Conservation (phyloP, 148 eudicot genomes). For the Gaultheria prostrata region DNA sequence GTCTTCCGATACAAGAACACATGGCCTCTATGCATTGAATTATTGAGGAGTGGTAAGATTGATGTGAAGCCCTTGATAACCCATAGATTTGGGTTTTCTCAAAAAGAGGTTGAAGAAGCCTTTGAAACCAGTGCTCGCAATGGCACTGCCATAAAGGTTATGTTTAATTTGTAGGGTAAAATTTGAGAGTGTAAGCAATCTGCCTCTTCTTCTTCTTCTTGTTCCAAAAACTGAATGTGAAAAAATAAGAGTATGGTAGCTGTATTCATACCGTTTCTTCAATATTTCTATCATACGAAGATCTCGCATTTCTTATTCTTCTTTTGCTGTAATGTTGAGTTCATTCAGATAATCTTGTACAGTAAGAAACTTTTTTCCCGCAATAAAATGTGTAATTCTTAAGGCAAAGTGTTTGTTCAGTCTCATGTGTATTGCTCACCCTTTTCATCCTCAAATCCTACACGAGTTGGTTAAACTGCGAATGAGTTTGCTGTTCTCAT, state of each 20-base stretch:
- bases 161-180: slow-evolving; percentile 57
- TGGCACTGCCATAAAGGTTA: slow-evolving; percentile 82
- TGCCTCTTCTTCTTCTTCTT: background rate
- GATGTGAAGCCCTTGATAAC: slow-evolving; percentile 91
- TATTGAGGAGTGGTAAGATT: slow-evolving; percentile 73
- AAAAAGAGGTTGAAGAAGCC: slow-evolving; percentile 79
- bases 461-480: background rate
- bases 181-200: background rate
- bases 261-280: background rate
- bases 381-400: background rate
- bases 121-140: slow-evolving; percentile 83
- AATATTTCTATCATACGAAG: background rate
- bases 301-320: background rate
- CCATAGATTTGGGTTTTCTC: slow-evolving; percentile 80
- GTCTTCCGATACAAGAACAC: slow-evolving; percentile 88
- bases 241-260: background rate
- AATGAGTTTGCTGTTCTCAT: background rate
- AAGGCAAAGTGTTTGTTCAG: background rate
- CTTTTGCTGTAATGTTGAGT: background rate
- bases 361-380: background rate
- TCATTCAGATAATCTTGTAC: background rate
- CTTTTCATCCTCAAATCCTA: background rate
- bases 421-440: background rate
- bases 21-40: slow-evolving; percentile 84
- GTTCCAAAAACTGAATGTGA: background rate